Base-by-base conservation (phyloP, 2,329 filamentous ascomycete species). In the Colletotrichum acutatum region DNA sequence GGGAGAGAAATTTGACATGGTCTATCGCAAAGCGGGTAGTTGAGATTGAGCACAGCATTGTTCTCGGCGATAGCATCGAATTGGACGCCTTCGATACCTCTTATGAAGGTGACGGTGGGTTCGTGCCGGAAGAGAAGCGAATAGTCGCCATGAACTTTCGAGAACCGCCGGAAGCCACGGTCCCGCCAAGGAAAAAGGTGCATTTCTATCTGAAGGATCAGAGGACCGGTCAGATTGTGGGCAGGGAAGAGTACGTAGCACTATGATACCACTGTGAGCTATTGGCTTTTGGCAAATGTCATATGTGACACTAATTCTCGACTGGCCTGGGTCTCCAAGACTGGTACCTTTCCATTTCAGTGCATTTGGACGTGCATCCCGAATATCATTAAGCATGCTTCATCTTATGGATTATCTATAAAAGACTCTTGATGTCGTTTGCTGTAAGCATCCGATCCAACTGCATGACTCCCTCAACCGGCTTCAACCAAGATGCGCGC, bases 401-500 rank as follows among this genome's bases (percentile, higher is more conserved):
- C 5, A 34, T 3, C 0, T 4, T 8, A 34, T 34, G 2, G 37
- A 42, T 19, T n/a, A 49, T 49, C 22, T 59, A 46, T 14, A 26
- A 26, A 16, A 66, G 24, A 3, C 32, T 19, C 2, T 28, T 19
- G 3, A 60, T 16, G 7, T 66, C 64, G 11, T 24, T 1, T 8
- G 2, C 8, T 14, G 34, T 28, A 19, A 12, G 64, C 32, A 60
- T 60, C 16, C 87, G 14, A 46, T 67, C 64, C 22, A 53, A 14
- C 14, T 72, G 69, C 37, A 37, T 19, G 16, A 58, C 37, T 1
- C 34, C 69, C 5, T 63, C 57, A 1, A 68, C n/a, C 9, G 64
- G 30, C 12, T 61, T 32, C 49, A 88, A 77, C 89, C 89, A 92
- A 12, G 59, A 76, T 19, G 88, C 88, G 2, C 89, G 81, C 74